A percentile compares a stretch with the other conserved stretches of the same genome.
Evolutionary conservation across 106 monocot species (phyloP).

Genomic region (Apostasia shenzhenica): DNA sequence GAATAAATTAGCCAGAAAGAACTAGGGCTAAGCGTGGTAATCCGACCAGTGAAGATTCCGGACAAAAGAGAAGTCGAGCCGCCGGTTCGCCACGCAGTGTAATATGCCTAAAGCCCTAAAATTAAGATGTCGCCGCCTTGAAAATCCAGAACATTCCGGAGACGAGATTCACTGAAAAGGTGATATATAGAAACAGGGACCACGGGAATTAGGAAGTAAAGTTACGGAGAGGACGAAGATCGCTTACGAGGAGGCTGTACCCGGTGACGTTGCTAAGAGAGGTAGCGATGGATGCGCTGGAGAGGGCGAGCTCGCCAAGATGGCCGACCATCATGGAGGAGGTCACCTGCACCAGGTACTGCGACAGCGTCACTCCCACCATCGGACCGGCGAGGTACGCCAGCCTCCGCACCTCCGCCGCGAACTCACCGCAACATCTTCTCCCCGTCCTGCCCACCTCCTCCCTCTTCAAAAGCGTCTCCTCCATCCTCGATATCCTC

Average conservation of each 20-base stretch:
- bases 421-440: conserved; percentile 1
- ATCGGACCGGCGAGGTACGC: conserved; percentile 36
- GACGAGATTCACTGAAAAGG: no score
- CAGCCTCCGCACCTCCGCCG: conserved; percentile 24
- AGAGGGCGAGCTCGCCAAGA: conserved; percentile 42
- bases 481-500: conserved; percentile 3
- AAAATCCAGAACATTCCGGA: neutral
- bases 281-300: conserved; percentile 46
- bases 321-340: conserved; percentile 64
- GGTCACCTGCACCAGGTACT: conserved; percentile 36
- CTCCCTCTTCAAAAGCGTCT: conserved; percentile 7
- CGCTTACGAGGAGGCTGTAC: conserved; percentile 49
- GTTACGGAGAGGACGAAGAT: no score
- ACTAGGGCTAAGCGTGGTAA: no score
- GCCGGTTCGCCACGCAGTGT: no score
- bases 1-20: no score
- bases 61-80: no score
- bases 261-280: conserved; percentile 47
- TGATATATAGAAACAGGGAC: no score
- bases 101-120: no score
- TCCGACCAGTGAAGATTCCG: no score
- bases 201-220: neutral
- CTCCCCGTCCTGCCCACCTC: conserved; percentile 3
- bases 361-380: conserved; percentile 33
- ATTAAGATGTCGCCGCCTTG: no score